Evolutionary conservation across 2,329 filamentous ascomycete genomes (phyloP), one percentile per base, ranked within the genome.

Genomic region (Penicillium brevicompactum): DNA sequence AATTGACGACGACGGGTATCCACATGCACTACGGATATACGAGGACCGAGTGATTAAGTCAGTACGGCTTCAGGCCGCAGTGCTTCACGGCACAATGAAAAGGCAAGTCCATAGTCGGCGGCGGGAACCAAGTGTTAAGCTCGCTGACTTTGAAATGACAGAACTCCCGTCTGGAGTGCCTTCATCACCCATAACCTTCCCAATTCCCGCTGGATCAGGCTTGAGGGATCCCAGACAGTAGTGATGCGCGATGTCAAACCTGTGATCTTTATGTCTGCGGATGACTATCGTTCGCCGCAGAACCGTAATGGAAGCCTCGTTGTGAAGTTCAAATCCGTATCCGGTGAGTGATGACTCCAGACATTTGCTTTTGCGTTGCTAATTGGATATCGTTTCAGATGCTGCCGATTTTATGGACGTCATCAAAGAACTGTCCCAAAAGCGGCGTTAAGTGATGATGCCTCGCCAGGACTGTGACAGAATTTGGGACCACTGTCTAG

Each of bases 91-190:
- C 1, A 76, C 78, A 1, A 76, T 81, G 70, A 78, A 80, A 59
- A 74, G 77, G 77, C 79, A 70, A 59, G 65, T 55, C 6, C 18
- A 30, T 2, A 5, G 1, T 38, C 1, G 2, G 27, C 8, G 14
- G 14, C 22, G 34, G n/a, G 5, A 14, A 30, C 5, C 1, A 14
- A 13, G 51, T 11, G 13, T 7, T 21, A 8, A n/a, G 16, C 11
- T 16, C 34, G 43, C 49, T 53, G 34, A 46, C 16, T 4, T 40
- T 34, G 18, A 18, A 2, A 40, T 9, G 1, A 16, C 46, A 79
- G 78, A 18, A 80, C 82, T 2, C 84, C 84, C 0, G 80, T 87
- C 52, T 87, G 84, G 84, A 87, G 83, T 2, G 81, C 81, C 0
- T 84, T 84, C 57, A 74, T 84, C 18, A 81, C 79, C 1, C 70